Evolutionary conservation across 1,284 basidiomycete genomes (phyloP).

Genomic region (Porphyrellus sp.): DNA sequence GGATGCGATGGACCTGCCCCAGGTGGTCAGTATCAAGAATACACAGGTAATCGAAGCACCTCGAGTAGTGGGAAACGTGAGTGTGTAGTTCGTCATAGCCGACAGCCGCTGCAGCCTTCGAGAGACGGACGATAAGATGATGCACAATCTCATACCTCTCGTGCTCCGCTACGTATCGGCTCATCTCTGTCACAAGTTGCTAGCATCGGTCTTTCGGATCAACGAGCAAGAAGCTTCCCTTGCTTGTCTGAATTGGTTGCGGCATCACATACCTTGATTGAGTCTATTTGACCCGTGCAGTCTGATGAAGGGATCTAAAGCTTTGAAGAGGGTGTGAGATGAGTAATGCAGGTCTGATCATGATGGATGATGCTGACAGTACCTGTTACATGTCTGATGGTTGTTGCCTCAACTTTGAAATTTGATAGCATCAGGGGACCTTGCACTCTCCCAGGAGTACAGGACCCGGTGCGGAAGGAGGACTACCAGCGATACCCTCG

Average conservation of each 20-base stretch:
- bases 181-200: background rate
- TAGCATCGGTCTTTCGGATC: background rate
- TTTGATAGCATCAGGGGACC: background rate
- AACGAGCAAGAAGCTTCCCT: background rate
- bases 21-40: no score
- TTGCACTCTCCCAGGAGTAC: conserved; percentile 6
- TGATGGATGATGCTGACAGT: background rate
- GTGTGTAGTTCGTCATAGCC: conserved; percentile 10
- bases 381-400: conserved; percentile 12
- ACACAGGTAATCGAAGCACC: conserved; percentile 9
- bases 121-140: conserved; percentile 1
- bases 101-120: conserved; percentile 1
- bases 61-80: conserved; percentile 8
- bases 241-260: conserved; percentile 1
- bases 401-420: background rate
- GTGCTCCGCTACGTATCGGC: conserved; percentile 10
- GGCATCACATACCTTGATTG: background rate
- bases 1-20: no score
- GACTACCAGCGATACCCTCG: background rate
- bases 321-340: background rate
- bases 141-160: background rate
- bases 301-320: background rate
- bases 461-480: background rate
- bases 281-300: background rate
- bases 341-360: background rate